Base-by-base conservation (phyloP, 495 filamentous ascomycete species). In the Penicillium robsamsonii region DNA sequence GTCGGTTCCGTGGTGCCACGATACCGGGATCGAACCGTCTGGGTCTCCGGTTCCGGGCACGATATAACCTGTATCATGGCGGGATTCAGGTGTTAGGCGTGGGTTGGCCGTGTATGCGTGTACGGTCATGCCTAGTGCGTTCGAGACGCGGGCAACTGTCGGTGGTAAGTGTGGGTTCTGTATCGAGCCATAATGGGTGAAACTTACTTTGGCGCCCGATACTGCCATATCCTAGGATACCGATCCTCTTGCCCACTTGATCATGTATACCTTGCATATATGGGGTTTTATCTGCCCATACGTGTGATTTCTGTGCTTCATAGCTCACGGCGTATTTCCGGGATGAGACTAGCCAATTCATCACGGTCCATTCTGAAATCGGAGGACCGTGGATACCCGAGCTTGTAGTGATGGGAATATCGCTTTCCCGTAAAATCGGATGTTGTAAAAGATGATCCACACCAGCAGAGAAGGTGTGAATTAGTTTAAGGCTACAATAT, bases 161-260 rank as follows among this genome's bases (percentile, higher is more conserved):
- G 44, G 6, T 52, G 4, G 22, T 59, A 12, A 61, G 56, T 11
- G 8, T 25, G 1, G 2, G 7, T 7, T 17, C 5, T 40, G 6
- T 24, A 30, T 40, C 22, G 4, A 38, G 13, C 2, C 6, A n/a
- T 20, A 6, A 15, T n/a, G 33, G 8, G 18, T 24, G 43, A 3
- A 11, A 58, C 67, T 2, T 67, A 76, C 74, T 74, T 55, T 93
- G 90, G 20, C 90, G 76, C 2, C 90, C 90, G 55, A 96, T 96
- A 61, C 84, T 85, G 25, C 92, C 90, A 68, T 95, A 95, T 5
- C 91, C 91, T 5, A 96, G 76, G 37, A 95, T 88, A 10, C 90
- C 90, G 24, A 89, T 79, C 8, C 75, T 75, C 57, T 81, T 76
- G 4, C 79, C 79, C 0, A 79, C 81, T 17, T 81, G 73, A 57